phyloP scores from a whole-genome alignment of 768 basidiomycete genomes.

The Rhizopogon sp. region DNA sequence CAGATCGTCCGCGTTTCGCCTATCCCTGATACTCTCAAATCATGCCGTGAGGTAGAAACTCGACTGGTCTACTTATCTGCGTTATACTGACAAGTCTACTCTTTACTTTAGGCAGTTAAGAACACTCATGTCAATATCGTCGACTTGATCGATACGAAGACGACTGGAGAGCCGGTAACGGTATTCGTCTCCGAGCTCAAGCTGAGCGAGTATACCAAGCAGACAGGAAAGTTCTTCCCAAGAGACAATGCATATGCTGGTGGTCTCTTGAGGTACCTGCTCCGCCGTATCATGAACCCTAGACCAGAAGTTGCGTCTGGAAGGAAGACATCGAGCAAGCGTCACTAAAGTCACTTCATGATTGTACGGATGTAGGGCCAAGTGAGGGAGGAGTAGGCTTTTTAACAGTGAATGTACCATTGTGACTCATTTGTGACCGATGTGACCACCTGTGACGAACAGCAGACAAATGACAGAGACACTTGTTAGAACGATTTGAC shows the following conservation, averaged over 20 bases:
- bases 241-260: slow-evolving; percentile 21
- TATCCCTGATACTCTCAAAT: slow-evolving; percentile 8
- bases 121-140: slow-evolving; percentile 26
- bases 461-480: no score
- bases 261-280: slow-evolving; percentile 22
- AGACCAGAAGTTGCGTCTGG: not conserved
- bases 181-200: slow-evolving; percentile 15
- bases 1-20: slow-evolving; percentile 11
- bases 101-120: slow-evolving; percentile 12
- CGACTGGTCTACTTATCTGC: not conserved
- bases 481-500: no score
- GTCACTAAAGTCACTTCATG: not conserved
- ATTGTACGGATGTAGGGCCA: not conserved
- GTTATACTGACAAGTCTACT: not conserved
- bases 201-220: slow-evolving; percentile 19
- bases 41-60: slow-evolving; percentile 13
- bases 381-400: no score
- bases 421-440: no score
- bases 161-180: slow-evolving; percentile 9
- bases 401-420: no score
- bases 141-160: slow-evolving; percentile 20
- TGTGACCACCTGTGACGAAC: no score
- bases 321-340: not conserved
- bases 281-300: slow-evolving; percentile 19
- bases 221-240: slow-evolving; percentile 20